A percentile compares a stretch with the other conserved stretches of the same genome.
phyloP scores from a whole-genome alignment of 148 eudicot species.

The Cornus suecica region DNA sequence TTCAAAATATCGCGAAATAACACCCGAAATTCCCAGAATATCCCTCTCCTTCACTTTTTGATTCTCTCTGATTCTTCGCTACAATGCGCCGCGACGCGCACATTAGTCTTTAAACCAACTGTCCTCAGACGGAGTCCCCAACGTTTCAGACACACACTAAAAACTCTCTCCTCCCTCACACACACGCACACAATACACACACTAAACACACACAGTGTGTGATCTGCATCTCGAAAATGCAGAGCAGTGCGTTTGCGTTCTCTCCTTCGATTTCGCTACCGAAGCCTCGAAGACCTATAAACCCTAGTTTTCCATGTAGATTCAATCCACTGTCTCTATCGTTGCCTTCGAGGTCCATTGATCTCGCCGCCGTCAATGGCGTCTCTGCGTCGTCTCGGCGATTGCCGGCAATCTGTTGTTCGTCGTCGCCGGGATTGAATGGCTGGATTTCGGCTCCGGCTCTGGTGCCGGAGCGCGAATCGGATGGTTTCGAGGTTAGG shows the following conservation, averaged over 20 bases:
- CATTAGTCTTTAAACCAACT: background rate
- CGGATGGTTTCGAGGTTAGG: conserved; percentile 33
- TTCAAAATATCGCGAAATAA: background rate
- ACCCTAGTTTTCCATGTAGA: background rate
- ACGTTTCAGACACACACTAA: background rate
- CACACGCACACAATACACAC: background rate
- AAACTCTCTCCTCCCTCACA: conserved; percentile 2
- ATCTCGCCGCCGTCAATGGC: background rate
- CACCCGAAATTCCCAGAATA: background rate
- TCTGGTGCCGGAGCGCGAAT: conserved; percentile 25
- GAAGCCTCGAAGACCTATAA: conserved; percentile 22
- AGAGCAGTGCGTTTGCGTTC: conserved; percentile 47
- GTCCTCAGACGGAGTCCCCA: conserved; percentile 38
- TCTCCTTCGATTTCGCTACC: conserved; percentile 34
- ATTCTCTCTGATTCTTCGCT: conserved; percentile 1
- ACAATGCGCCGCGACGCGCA: background rate
- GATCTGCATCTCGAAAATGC: conserved; percentile 45
- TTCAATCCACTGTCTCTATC: conserved; percentile 17
- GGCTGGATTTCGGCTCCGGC: conserved; percentile 40
- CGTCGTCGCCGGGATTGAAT: conserved; percentile 14
- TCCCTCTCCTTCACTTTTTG: background rate
- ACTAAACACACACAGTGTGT: background rate
- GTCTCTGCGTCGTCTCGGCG: conserved; percentile 11
- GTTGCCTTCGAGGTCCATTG: conserved; percentile 9
- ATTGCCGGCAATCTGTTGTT: conserved; percentile 18